A percentile compares a stretch with the other conserved stretches of the same genome.
These are phyloP conservation scores for Trypanosoma caninum DNA, from an alignment of 208 protist species.

Conservation along the genomic window DNA sequence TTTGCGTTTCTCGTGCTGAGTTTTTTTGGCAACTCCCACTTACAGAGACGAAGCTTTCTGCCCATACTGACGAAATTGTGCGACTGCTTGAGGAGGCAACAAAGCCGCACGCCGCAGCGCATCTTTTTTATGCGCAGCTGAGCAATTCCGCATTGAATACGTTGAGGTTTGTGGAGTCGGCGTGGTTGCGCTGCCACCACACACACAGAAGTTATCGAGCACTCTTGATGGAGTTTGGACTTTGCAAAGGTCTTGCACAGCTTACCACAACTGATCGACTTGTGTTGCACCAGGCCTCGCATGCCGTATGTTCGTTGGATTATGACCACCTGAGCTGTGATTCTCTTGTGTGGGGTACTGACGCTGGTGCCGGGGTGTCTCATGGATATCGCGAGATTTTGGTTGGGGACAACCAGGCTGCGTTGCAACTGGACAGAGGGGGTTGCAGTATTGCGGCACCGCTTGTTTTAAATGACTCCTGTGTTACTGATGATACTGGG, in stretches of 20 bases:
- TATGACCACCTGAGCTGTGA: slow-evolving; percentile 81
- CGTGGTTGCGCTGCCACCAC: slow-evolving; percentile 76
- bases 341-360: slow-evolving; percentile 74
- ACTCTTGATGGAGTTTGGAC: slow-evolving; percentile 41
- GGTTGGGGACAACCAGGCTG: slow-evolving; percentile 66
- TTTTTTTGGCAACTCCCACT: slow-evolving; percentile 28
- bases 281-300: slow-evolving; percentile 56
- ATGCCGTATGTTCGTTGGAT: slow-evolving; percentile 44
- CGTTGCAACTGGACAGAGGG: slow-evolving; percentile 38
- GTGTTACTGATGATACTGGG: background rate
- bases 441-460: slow-evolving; percentile 67
- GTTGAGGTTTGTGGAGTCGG: slow-evolving; percentile 36
- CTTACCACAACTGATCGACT: slow-evolving; percentile 49
- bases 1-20: slow-evolving; percentile 26
- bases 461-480: slow-evolving; percentile 42
- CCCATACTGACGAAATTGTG: slow-evolving; percentile 10
- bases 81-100: slow-evolving; percentile 10
- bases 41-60: background rate
- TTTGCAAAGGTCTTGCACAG: slow-evolving; percentile 17
- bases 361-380: slow-evolving; percentile 44
- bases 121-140: slow-evolving; percentile 18
- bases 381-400: slow-evolving; percentile 81
- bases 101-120: slow-evolving; percentile 12
- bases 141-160: slow-evolving; percentile 8
- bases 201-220: slow-evolving; percentile 53